Conservation (phyloP, 108 stramenopile genomes). For the Chaetoceros muelleri region DNA sequence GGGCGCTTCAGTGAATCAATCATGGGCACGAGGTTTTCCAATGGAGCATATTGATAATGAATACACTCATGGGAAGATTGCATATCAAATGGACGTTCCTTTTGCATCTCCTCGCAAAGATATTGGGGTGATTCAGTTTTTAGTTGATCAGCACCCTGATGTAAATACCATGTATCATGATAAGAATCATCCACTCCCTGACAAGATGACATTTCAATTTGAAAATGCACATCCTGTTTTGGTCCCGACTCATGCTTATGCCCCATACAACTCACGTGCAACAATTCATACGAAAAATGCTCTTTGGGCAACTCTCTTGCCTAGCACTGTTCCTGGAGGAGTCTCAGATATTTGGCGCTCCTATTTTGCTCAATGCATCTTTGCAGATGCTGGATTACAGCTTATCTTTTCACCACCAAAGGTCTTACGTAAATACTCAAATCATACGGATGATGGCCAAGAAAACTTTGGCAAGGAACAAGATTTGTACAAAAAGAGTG, state of each 20-base stretch:
- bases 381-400: constrained; percentile 9
- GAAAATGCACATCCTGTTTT: constrained; percentile 1
- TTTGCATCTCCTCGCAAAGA: neutral
- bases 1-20: constrained; percentile 13
- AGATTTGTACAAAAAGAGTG: constrained; percentile 30
- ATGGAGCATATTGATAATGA: constrained; percentile 12
- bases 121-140: constrained; percentile 37
- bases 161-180: constrained; percentile 50
- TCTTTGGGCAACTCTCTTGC: constrained; percentile 37
- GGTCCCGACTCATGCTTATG: constrained; percentile 7
- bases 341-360: constrained; percentile 54
- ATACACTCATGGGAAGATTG: constrained; percentile 1
- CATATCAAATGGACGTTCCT: no score
- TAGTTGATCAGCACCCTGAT: constrained; percentile 41
- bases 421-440: constrained; percentile 31
- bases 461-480: constrained; percentile 33
- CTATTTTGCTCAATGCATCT: constrained; percentile 36
- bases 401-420: constrained; percentile 24
- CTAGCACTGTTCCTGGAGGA: constrained; percentile 37
- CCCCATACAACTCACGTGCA: constrained; percentile 60
- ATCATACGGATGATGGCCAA: constrained; percentile 38
- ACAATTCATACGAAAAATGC: constrained; percentile 25
- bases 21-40: constrained; percentile 55
- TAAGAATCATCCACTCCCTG: constrained; percentile 21
- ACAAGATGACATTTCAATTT: constrained; percentile 22